Conservation (phyloP, 306 rosid species). For the Cercis canadensis region DNA sequence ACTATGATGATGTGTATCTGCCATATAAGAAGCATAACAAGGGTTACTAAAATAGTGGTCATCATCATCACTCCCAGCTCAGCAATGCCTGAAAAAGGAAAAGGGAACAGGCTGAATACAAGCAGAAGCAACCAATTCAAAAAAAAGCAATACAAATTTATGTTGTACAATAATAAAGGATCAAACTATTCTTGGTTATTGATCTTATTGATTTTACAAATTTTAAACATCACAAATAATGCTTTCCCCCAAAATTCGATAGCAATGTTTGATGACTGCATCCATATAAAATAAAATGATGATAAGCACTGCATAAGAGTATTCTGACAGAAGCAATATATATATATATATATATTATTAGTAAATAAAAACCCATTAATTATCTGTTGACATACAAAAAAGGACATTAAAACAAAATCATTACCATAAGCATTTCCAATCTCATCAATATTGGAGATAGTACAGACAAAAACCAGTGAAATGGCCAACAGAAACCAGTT, state of each 20-base stretch:
- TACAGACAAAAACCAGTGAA: conserved; percentile 74
- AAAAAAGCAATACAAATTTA: conserved; percentile 40
- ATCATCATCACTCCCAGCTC: conserved; percentile 99
- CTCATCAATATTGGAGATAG: conserved; percentile 86
- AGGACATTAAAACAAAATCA: conserved; percentile 25
- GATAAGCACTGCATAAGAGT: too few species aligned
- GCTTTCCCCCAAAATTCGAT: too few species aligned
- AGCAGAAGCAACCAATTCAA: conserved; percentile 54
- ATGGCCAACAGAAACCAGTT: conserved; percentile 93
- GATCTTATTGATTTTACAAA: too few species aligned
- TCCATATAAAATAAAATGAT: too few species aligned
- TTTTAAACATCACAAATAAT: too few species aligned
- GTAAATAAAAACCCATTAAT: not conserved
- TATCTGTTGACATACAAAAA: conserved; percentile 10
- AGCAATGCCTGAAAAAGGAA: conserved; percentile 76
- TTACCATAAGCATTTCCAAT: conserved; percentile 99
- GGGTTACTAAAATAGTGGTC: conserved; percentile 87
- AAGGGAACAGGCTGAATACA: conserved; percentile 32
- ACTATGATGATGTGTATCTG: conserved; percentile 81
- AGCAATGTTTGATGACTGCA: too few species aligned
- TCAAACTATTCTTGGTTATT: too few species aligned
- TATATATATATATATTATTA: too few species aligned
- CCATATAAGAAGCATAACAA: conserved; percentile 99
- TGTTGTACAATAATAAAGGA: too few species aligned
- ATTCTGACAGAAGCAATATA: too few species aligned